Conservation (phyloP, 2,329 filamentous ascomycete genomes). For the Nigrograna mackinnonii region DNA sequence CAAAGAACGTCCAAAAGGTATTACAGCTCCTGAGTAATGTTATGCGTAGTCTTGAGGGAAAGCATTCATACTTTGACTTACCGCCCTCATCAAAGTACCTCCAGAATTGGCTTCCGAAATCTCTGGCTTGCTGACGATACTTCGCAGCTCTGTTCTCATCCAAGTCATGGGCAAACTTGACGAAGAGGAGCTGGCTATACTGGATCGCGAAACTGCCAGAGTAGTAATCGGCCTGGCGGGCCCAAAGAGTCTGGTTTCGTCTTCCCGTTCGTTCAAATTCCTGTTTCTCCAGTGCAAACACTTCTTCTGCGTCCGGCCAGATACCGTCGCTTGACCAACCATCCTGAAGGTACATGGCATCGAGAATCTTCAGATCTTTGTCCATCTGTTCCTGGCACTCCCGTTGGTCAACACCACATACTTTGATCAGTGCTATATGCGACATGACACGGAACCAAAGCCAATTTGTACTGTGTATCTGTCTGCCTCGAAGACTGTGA, state of each 20-base stretch:
- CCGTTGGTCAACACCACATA: slow-evolving; percentile 41
- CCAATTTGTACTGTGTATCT: slow-evolving; percentile 56
- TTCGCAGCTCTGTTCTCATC: slow-evolving; percentile 42
- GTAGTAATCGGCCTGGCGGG: slow-evolving; percentile 55
- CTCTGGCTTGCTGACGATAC: slow-evolving; percentile 45
- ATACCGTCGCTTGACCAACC: slow-evolving; percentile 55
- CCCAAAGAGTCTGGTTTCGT: background rate
- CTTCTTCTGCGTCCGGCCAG: slow-evolving; percentile 40
- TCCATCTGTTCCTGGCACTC: slow-evolving; percentile 44
- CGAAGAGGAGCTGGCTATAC: slow-evolving; percentile 54
- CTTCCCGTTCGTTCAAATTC: background rate
- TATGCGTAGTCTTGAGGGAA: too few species aligned
- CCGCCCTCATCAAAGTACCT: slow-evolving; percentile 53
- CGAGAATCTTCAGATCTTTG: slow-evolving; percentile 48
- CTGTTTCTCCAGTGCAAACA: background rate
- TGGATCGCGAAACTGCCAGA: slow-evolving; percentile 60
- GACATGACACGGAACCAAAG: slow-evolving; percentile 57
- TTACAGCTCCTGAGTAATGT: slow-evolving; percentile 1
- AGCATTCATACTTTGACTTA: too few species aligned
- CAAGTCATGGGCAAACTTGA: slow-evolving; percentile 46
- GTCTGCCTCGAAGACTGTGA: slow-evolving; percentile 46
- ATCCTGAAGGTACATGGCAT: slow-evolving; percentile 49
- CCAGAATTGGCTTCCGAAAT: slow-evolving; percentile 51
- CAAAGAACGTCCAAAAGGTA: slow-evolving; percentile 1
- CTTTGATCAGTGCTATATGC: slow-evolving; percentile 51